These are phyloP conservation scores for Hericium alpestre DNA, from an alignment of 768 basidiomycete species.

Conservation along the genomic window DNA sequence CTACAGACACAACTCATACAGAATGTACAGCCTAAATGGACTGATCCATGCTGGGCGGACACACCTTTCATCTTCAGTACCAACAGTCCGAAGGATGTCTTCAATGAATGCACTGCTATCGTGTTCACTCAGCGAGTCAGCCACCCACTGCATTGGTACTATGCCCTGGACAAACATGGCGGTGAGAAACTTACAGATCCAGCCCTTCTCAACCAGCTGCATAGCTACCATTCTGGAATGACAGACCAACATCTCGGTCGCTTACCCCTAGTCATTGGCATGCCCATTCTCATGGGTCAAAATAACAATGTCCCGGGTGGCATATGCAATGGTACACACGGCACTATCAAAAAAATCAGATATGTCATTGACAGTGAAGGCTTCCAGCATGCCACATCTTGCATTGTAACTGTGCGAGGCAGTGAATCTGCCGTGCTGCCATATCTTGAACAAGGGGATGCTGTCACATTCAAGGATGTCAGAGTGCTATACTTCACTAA, in stretches of 20 bases:
- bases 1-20: background rate
- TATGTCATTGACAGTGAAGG: slow-evolving; percentile 10
- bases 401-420: slow-evolving; percentile 15
- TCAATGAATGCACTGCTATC: slow-evolving; percentile 20
- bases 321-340: slow-evolving; percentile 25
- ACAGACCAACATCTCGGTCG: slow-evolving; percentile 22
- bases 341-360: slow-evolving; percentile 2
- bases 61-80: slow-evolving; percentile 27
- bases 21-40: slow-evolving; percentile 1
- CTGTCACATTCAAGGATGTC: slow-evolving; percentile 16
- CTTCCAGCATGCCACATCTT: slow-evolving; percentile 2
- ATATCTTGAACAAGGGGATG: slow-evolving; percentile 9
- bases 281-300: slow-evolving; percentile 28
- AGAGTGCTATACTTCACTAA: slow-evolving; percentile 11
- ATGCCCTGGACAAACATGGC: background rate
- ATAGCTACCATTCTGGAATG: slow-evolving; percentile 16
- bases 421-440: slow-evolving; percentile 10
- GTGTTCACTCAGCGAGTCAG: slow-evolving; percentile 18
- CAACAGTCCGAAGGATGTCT: slow-evolving; percentile 26
- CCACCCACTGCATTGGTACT: background rate
- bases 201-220: background rate
- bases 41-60: slow-evolving; percentile 13
- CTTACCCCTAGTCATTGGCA: slow-evolving; percentile 27
- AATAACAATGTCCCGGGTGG: slow-evolving; percentile 29
- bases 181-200: background rate